These are phyloP conservation scores for Cryptosporidium parvum DNA, from an alignment of 169 alveolate species.

Conservation along the genomic window DNA sequence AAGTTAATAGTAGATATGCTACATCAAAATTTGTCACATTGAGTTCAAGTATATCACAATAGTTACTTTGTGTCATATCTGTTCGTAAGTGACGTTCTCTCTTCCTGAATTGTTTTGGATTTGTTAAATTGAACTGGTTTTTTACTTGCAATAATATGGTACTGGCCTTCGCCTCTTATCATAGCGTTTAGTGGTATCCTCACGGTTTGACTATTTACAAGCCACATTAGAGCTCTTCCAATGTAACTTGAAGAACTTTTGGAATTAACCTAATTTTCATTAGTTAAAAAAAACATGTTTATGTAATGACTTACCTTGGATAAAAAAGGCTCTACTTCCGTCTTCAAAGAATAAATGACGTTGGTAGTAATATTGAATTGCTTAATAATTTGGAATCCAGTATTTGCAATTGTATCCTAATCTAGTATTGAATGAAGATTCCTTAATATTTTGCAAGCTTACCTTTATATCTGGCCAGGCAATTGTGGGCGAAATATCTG, in stretches of 20 bases:
- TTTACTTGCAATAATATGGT: constrained; percentile 55
- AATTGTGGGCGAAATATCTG: constrained; percentile 73
- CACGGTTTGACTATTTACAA: constrained; percentile 70
- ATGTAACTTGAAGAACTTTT: constrained; percentile 65
- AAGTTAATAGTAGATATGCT: not conserved
- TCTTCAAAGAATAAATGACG: constrained; percentile 49
- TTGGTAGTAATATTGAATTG: constrained; percentile 54
- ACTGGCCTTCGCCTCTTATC: constrained; percentile 70
- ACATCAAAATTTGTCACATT: not conserved
- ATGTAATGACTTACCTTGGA: constrained; percentile 43
- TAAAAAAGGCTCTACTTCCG: constrained; percentile 73
- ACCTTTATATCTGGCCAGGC: constrained; percentile 77
- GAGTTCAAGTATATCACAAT: not conserved
- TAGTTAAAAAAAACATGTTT: not conserved
- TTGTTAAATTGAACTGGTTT: constrained; percentile 59
- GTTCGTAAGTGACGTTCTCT: not conserved
- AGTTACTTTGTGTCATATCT: constrained; percentile 8
- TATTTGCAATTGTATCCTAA: constrained; percentile 68
- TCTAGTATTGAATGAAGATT: not conserved
- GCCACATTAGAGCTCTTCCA: constrained; percentile 68
- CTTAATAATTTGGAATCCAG: constrained; percentile 63
- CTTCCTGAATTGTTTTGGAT: constrained; percentile 14
- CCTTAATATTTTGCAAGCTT: not conserved
- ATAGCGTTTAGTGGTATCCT: constrained; percentile 73
- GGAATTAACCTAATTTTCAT: constrained; percentile 36